Percentiles rank a stretch among this genome's conserved stretches.
Conservation (phyloP, 257 asterid genomes). For the Coffea eugenioides region DNA sequence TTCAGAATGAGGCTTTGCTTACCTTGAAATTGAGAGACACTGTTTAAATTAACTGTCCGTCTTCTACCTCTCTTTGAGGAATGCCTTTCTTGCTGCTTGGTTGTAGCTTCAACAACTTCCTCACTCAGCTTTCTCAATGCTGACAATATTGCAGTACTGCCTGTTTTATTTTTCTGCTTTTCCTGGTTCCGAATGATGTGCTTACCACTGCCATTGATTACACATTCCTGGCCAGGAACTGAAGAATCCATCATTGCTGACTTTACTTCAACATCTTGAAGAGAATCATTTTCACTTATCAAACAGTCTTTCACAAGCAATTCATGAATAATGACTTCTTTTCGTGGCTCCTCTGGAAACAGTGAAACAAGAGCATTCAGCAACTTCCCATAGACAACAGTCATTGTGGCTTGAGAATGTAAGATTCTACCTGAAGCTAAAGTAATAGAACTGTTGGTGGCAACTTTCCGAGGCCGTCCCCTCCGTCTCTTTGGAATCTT, state of each 20-base stretch:
- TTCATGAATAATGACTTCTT: conserved; percentile 22
- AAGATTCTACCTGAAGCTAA: conserved; percentile 33
- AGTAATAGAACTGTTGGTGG: conserved; percentile 18
- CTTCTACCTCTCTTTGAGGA: conserved; percentile 43
- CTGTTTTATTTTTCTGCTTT: conserved; percentile 28
- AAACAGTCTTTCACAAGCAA: conserved; percentile 26
- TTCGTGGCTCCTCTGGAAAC: conserved; percentile 14
- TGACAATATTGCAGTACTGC: conserved; percentile 14
- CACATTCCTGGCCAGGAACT: conserved; percentile 17
- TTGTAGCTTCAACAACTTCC: conserved; percentile 29
- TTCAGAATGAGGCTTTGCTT: conserved; percentile 9
- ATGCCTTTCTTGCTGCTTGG: conserved; percentile 30
- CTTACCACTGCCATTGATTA: conserved; percentile 21
- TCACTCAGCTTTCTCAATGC: conserved; percentile 24
- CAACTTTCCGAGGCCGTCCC: conserved; percentile 51
- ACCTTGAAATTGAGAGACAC: conserved; percentile 41
- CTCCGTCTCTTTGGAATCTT: conserved; percentile 36
- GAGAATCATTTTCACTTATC: conserved; percentile 20
- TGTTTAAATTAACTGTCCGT: conserved; percentile 23
- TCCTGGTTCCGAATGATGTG: conserved; percentile 17
- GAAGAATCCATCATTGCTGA: conserved; percentile 23
- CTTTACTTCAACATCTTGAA: conserved; percentile 25
- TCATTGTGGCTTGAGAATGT: background rate
- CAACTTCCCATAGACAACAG: background rate
- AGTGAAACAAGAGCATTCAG: conserved; percentile 14